phyloP scores from a whole-genome alignment of 2,329 filamentous ascomycete genomes.

The Calcarisporium arbuscula region DNA sequence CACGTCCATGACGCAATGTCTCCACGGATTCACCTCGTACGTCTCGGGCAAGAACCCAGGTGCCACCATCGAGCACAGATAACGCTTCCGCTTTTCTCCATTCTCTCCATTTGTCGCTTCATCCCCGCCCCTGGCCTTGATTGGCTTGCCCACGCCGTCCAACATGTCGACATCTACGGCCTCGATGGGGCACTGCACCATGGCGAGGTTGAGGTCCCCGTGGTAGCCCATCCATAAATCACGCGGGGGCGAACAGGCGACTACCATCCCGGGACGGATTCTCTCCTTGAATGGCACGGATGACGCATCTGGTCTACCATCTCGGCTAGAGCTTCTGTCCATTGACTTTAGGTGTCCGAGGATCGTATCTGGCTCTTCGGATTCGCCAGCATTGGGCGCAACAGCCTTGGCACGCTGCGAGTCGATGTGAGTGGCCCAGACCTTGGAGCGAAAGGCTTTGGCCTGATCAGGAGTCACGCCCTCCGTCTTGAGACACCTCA shows the following conservation, averaged over 20 bases:
- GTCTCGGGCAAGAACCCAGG: slow-evolving; percentile 27
- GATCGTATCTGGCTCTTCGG: slow-evolving; percentile 4
- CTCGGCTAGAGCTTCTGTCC: slow-evolving; percentile 19
- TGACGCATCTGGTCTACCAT: slow-evolving; percentile 17
- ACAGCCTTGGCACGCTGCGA: slow-evolving; percentile 17
- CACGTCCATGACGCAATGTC: slow-evolving; percentile 26
- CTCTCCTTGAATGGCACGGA: slow-evolving; percentile 30
- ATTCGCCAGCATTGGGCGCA: background rate
- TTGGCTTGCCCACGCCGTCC: slow-evolving; percentile 14
- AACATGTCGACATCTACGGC: slow-evolving; percentile 12
- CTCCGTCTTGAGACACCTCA: slow-evolving; percentile 31
- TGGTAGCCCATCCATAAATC: slow-evolving; percentile 9
- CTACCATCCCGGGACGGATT: slow-evolving; percentile 35
- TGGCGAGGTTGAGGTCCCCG: slow-evolving; percentile 18
- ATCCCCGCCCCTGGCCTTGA: slow-evolving; percentile 6
- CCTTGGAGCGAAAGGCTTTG: slow-evolving; percentile 32
- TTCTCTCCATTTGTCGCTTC: no score
- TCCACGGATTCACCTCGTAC: slow-evolving; percentile 34
- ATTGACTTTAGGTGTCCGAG: background rate
- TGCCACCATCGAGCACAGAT: slow-evolving; percentile 29
- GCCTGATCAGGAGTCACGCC: slow-evolving; percentile 31
- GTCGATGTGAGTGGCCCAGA: slow-evolving; percentile 37
- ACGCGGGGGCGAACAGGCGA: slow-evolving; percentile 24
- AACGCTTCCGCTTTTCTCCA: no score
- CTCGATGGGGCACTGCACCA: slow-evolving; percentile 23